A percentile compares a stretch with the other conserved stretches of the same genome.
These are phyloP conservation scores for Lentinula sp. DNA, from an alignment of 768 basidiomycete species.

Conservation along the genomic window DNA sequence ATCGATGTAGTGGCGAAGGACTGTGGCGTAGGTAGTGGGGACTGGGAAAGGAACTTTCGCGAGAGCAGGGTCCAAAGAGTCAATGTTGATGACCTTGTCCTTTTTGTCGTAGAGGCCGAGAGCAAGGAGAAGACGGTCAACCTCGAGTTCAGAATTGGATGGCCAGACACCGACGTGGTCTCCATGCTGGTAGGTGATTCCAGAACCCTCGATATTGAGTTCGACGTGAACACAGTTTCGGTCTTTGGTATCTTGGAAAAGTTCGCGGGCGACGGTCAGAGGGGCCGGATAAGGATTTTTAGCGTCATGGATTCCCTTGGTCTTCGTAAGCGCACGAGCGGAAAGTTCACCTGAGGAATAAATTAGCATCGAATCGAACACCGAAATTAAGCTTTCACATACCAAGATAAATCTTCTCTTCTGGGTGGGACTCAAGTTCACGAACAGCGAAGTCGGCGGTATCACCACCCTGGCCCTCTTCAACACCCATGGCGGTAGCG, in stretches of 20 bases:
- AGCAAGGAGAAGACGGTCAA: constrained; percentile 79
- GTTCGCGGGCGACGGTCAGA: constrained; percentile 69
- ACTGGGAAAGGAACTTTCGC: constrained; percentile 99
- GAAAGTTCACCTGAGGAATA: constrained; percentile 76
- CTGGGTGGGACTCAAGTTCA: constrained; percentile 67
- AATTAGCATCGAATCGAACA: neutral
- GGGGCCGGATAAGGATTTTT: constrained; percentile 96
- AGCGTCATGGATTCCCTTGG: constrained; percentile 94
- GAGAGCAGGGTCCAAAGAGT: constrained; percentile 95
- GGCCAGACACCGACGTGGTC: constrained; percentile 99
- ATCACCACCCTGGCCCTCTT: constrained; percentile 96
- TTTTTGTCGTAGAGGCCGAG: constrained; percentile 81
- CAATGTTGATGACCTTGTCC: constrained; percentile 83
- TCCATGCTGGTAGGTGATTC: constrained; percentile 97
- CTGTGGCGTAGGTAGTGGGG: constrained; percentile 89
- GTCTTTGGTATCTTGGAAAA: constrained; percentile 68
- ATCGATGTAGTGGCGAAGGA: constrained; percentile 95
- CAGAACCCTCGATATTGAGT: constrained; percentile 89
- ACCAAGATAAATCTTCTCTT: constrained; percentile 93
- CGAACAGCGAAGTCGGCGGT: constrained; percentile 90
- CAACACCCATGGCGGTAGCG: constrained; percentile 75
- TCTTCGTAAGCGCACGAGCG: constrained; percentile 85
- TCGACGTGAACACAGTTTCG: constrained; percentile 95
- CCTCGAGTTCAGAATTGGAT: constrained; percentile 87
- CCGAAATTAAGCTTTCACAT: constrained; percentile 17